These are phyloP conservation scores for Nakataea oryzae DNA, from an alignment of 2,329 filamentous ascomycete genomes.

Conservation along the genomic window DNA sequence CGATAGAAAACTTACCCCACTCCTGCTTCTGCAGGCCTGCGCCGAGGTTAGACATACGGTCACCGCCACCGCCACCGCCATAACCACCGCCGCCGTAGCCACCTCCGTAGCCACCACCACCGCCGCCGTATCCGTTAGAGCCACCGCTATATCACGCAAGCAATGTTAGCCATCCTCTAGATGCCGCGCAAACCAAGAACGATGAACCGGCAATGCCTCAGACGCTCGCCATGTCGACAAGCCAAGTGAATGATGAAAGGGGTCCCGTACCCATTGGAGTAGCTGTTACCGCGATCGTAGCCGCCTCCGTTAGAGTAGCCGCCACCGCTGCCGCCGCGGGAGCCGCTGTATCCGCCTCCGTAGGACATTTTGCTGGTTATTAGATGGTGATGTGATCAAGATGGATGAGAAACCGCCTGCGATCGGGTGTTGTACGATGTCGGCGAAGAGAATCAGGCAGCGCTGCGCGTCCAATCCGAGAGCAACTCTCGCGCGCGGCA, in stretches of 20 bases:
- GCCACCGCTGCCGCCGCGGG: conserved; percentile 34
- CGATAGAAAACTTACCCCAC: conserved; percentile 59
- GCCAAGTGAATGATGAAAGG: neutral
- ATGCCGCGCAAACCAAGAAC: neutral
- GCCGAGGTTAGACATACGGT: conserved; percentile 89
- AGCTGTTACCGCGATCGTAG: conserved; percentile 30
- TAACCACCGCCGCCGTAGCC: conserved; percentile 24
- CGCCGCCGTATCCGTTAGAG: conserved; percentile 23
- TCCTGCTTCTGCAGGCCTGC: conserved; percentile 76
- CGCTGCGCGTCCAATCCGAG: neutral
- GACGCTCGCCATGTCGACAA: neutral
- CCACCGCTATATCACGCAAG: conserved; percentile 3
- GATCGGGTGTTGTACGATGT: neutral
- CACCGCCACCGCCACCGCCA: conserved; percentile 60
- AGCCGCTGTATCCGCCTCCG: conserved; percentile 25
- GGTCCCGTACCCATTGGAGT: conserved; percentile 10
- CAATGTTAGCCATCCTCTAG: neutral
- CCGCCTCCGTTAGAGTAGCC: conserved; percentile 41
- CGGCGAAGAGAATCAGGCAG: neutral
- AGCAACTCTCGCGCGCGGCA: neutral
- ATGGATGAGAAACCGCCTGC: neutral
- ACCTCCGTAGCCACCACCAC: conserved; percentile 35
- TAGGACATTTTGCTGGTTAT: conserved; percentile 31
- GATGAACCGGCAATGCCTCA: neutral
- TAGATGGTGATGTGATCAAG: neutral